These are phyloP conservation scores for Arachis stenosperma DNA, from an alignment of 306 rosid genomes.

Conservation along the genomic window DNA sequence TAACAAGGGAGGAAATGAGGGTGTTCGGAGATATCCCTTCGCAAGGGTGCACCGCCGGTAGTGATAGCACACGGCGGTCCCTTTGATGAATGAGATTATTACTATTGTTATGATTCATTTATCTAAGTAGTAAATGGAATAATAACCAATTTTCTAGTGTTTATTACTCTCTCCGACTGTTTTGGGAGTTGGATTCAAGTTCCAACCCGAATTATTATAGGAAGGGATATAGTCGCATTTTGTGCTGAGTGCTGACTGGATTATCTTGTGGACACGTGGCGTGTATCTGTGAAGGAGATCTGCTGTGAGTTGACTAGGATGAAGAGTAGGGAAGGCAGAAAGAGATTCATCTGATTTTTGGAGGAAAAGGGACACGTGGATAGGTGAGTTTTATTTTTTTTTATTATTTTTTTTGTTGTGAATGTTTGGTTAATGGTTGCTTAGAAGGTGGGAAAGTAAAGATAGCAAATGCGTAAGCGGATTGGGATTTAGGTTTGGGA, in stretches of 20 bases:
- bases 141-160: background rate
- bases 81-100: background rate
- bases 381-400: background rate
- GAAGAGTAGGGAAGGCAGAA: background rate
- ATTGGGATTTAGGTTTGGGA: conserved; percentile 20
- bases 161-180: background rate
- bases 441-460: background rate
- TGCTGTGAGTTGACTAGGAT: conserved; percentile 30
- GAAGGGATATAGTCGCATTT: background rate
- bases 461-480: background rate
- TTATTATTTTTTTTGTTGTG: background rate
- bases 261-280: conserved; percentile 48
- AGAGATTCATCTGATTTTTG: conserved; percentile 5
- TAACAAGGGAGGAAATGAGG: conserved; percentile 57
- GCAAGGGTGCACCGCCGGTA: conserved; percentile 89
- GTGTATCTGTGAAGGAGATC: background rate
- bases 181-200: background rate
- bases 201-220: conserved; percentile 28
- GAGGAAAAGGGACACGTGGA: conserved; percentile 47
- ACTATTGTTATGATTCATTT: conserved; percentile 42
- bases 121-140: background rate
- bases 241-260: conserved; percentile 11
- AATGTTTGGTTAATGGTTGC: background rate
- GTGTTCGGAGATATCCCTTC: conserved; percentile 49
- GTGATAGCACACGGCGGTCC: conserved; percentile 66